Evolutionary conservation across 257 asterid genomes (phyloP).

Genomic region (Solanum appendiculatum): DNA sequence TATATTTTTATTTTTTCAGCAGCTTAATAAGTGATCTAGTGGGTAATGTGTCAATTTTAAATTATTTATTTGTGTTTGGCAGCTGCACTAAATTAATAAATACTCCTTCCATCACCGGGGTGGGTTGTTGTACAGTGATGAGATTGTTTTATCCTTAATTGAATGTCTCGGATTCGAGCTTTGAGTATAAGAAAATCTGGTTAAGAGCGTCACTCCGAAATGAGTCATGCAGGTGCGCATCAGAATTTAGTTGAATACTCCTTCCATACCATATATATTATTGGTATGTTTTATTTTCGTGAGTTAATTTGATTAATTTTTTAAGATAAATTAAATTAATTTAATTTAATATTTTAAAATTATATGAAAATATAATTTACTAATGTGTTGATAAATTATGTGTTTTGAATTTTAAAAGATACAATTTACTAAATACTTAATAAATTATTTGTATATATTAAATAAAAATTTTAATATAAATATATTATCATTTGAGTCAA

Average conservation of each 20-base stretch:
- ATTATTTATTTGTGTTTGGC: neutral
- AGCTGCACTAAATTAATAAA: neutral
- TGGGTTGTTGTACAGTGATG: fast-evolving
- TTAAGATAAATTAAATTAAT: no score
- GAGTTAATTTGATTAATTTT: neutral
- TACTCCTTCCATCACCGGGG: neutral
- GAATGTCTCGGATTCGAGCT: fast-evolving
- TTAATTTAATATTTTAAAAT: no score
- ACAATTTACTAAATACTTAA: no score
- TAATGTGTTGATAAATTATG: no score
- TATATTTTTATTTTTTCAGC: neutral
- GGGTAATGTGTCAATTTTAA: neutral
- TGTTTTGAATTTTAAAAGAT: neutral
- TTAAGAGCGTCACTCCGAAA: fast-evolving
- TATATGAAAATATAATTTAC: no score
- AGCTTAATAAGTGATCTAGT: neutral
- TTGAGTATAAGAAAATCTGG: no score
- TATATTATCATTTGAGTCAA: no score
- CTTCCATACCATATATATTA: neutral
- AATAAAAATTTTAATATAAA: no score
- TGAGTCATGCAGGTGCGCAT: no score
- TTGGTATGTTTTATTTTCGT: neutral
- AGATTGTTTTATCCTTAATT: no score
- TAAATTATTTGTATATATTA: no score
- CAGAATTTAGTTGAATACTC: no score